A percentile compares a stretch with the other conserved stretches of the same genome.
phyloP scores from a whole-genome alignment of 2,329 filamentous ascomycete species.

The Fusarium ambrosium region DNA sequence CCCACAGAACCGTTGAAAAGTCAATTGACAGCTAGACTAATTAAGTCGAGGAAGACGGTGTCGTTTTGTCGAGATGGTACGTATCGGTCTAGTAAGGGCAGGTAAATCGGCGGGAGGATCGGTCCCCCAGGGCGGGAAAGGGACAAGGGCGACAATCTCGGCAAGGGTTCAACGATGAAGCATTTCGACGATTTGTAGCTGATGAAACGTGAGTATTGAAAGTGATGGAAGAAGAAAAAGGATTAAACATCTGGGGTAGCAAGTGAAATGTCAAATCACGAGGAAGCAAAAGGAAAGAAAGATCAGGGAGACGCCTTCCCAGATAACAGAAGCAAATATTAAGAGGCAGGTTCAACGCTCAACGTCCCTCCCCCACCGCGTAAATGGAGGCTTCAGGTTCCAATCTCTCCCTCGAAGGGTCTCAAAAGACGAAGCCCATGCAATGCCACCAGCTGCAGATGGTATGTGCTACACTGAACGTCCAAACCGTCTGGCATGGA shows the following conservation, averaged over 20 bases:
- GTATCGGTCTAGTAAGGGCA: neutral
- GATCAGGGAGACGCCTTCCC: slow-evolving; percentile 5
- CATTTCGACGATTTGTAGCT: neutral
- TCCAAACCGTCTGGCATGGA: slow-evolving; percentile 36
- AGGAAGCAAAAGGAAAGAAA: slow-evolving; percentile 14
- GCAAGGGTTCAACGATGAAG: slow-evolving; percentile 21
- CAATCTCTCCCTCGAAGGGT: slow-evolving; percentile 26
- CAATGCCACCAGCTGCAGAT: slow-evolving; percentile 9
- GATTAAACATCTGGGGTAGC: no score
- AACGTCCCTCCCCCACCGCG: neutral
- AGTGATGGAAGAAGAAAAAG: neutral
- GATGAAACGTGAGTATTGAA: neutral
- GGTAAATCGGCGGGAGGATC: neutral
- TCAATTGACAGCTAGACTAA: neutral
- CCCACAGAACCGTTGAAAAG: neutral
- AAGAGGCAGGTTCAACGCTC: neutral
- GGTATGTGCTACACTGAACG: slow-evolving; percentile 28
- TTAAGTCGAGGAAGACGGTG: neutral
- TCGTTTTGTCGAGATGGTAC: neutral
- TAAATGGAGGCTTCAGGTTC: neutral
- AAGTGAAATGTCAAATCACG: slow-evolving; percentile 17
- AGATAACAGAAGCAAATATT: neutral
- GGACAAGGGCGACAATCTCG: neutral
- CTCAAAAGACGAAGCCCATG: neutral
- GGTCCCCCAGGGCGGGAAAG: neutral